Evolutionary conservation across 1,284 basidiomycete genomes (phyloP).

Genomic region (Apiotrichum domesticum): DNA sequence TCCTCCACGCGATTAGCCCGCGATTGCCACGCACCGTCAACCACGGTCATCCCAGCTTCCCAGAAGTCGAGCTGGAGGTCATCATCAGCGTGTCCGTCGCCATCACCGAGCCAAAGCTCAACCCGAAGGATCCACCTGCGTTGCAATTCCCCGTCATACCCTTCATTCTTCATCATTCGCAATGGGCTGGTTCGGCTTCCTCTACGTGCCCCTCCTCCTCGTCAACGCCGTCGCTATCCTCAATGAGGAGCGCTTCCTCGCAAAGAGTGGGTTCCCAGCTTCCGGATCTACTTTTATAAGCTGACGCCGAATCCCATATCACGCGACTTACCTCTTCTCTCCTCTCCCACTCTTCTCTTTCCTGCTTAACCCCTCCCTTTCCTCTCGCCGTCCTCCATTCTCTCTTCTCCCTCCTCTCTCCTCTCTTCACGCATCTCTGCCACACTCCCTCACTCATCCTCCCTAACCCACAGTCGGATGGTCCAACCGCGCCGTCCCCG

Average conservation of each 20-base stretch:
- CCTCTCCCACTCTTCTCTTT: background rate
- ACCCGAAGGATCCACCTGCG: no score
- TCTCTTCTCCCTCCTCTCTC: background rate
- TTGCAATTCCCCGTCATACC: no score
- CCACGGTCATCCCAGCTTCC: no score
- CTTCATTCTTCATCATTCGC: no score
- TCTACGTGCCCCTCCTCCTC: slow-evolving; percentile 61
- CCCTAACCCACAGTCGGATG: slow-evolving; percentile 67
- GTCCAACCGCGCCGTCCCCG: slow-evolving; percentile 60
- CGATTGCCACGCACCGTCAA: no score
- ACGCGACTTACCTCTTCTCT: no score
- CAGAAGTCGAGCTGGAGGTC: no score
- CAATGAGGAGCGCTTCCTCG: slow-evolving; percentile 90
- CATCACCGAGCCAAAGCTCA: no score
- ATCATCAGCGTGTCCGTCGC: no score
- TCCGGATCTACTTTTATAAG: slow-evolving; percentile 4
- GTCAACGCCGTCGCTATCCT: slow-evolving; percentile 90
- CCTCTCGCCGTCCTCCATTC: background rate
- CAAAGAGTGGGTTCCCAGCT: slow-evolving; percentile 63
- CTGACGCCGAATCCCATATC: no score
- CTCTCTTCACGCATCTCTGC: background rate
- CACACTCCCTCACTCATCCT: background rate
- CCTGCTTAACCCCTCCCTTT: background rate
- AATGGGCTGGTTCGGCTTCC: background rate
- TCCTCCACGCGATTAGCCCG: no score